A percentile compares a stretch with the other conserved stretches of the same genome.
phyloP scores from a whole-genome alignment of 2,329 filamentous ascomycete species.

The Talaromyces verruculosus region DNA sequence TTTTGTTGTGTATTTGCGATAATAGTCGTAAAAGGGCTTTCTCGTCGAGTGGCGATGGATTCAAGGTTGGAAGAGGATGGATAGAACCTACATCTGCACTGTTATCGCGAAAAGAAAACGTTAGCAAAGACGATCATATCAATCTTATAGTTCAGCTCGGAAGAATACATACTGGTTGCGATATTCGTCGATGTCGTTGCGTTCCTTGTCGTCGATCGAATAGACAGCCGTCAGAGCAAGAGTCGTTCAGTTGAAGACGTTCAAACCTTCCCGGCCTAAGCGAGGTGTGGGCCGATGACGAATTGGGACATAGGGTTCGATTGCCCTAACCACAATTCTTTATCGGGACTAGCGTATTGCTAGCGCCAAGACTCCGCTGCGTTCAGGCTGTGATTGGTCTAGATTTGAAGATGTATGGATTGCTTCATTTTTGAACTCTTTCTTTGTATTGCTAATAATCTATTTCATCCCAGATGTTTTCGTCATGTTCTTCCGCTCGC shows the following conservation, averaged over 20 bases:
- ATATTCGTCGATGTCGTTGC: conserved; percentile 40
- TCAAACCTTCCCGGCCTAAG: conserved; percentile 35
- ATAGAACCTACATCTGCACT: conserved; percentile 85
- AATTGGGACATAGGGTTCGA: conserved; percentile 33
- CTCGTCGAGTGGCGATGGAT: conserved; percentile 26
- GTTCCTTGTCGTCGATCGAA: conserved; percentile 41
- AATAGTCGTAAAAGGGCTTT: neutral
- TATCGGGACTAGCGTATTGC: neutral
- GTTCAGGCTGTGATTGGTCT: neutral
- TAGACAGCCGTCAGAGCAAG: conserved; percentile 24
- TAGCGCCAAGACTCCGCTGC: neutral
- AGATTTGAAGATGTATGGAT: neutral
- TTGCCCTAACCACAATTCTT: conserved; percentile 38
- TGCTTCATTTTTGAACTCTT: neutral
- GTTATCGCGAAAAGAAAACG: conserved; percentile 38
- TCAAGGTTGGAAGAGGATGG: conserved; percentile 29
- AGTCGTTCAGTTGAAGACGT: conserved; percentile 18
- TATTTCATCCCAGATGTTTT: conserved; percentile 6
- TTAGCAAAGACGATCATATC: conserved; percentile 45
- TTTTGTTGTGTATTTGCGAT: neutral
- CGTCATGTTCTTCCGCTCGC: conserved; percentile 32
- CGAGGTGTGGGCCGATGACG: conserved; percentile 35
- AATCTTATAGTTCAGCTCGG: conserved; percentile 7
- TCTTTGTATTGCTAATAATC: conserved; percentile 1
- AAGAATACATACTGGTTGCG: conserved; percentile 48